Base-by-base conservation (phyloP, 2,329 filamentous ascomycete genomes). In the Botrytis squamosa region DNA sequence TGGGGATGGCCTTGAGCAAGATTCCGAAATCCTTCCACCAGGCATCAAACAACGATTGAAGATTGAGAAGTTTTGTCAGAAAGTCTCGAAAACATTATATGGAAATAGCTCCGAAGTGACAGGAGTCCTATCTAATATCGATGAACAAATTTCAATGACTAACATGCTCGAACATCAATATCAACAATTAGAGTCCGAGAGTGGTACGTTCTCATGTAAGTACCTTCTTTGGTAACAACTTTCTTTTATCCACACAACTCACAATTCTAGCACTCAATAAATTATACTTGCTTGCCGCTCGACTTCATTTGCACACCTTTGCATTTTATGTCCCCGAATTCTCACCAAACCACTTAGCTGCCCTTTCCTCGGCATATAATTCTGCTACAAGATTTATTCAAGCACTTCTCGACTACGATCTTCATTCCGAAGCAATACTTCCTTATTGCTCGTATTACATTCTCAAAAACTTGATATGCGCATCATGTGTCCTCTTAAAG, bases 401-500 rank as follows among this genome's bases (percentile, higher is more conserved):
- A 73, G 72, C 57, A 42, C 65, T 75, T 18, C 75, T 76, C 33
- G 74, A 76, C 36, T 74, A 75, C 42, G 76, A 76, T 70, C 75
- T 75, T 12, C 73, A 76, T 18, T 76, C 70, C 22, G 36, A 84
- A 83, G 75, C 83, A 81, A 16, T 80, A 69, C 66, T 80, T 70
- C 52, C 78, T 78, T 86, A 89, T 74, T 86, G 86, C 29, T 86
- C 84, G 62, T 90, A 87, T 77, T 91, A 91, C 79, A 86, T 92
- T 73, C 88, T 90, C 79, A 89, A 91, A 80, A 91, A 91, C 85
- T 87, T 91, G 79, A 85, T 91, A 42, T 90, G 89, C 4, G 89
- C 87, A 25, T 89, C 88, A 3, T 91, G 90, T 76, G 88, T 88
- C 1, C 82, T 92, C 9, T 83, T 91, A 71, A 92, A 91, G 78